phyloP scores from a whole-genome alignment of 1,284 basidiomycete genomes.

The Ganoderma multipileum region DNA sequence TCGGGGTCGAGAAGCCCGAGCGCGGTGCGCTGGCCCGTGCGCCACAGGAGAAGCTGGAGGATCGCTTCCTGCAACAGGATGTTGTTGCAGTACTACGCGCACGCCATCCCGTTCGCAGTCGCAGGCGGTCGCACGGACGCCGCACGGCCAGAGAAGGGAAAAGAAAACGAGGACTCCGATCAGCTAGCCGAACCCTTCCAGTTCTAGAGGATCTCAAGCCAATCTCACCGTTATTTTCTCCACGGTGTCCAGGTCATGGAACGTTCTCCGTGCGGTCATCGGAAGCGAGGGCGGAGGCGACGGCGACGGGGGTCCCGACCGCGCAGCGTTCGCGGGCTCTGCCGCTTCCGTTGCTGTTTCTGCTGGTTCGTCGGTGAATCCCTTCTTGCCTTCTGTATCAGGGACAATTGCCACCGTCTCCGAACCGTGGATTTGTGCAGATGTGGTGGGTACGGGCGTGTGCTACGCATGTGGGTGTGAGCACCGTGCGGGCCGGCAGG shows the following conservation, averaged over 20 bases:
- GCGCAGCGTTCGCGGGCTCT: constrained; percentile 7
- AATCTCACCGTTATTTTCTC: constrained; percentile 64
- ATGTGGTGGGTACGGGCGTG: neutral
- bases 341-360: neutral
- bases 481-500: neutral
- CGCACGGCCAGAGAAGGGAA: neutral
- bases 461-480: constrained; percentile 11
- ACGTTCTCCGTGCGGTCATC: constrained; percentile 16
- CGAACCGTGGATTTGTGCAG: constrained; percentile 4
- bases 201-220: constrained; percentile 7
- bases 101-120: neutral
- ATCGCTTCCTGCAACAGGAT: constrained; percentile 73
- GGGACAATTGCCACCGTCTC: constrained; percentile 2
- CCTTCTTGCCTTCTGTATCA: neutral
- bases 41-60: constrained; percentile 74
- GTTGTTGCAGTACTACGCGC: constrained; percentile 68
- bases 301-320: constrained; percentile 9
- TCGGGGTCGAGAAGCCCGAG: constrained; percentile 51
- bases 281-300: neutral
- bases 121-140: constrained; percentile 1
- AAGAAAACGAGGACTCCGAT: constrained; percentile 9
- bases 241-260: constrained; percentile 54
- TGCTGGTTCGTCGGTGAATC: neutral
- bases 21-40: constrained; percentile 59
- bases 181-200: constrained; percentile 13